Evolutionary conservation across 805 yeast species (phyloP).

Genomic region (Wickerhamiella australiensis): DNA sequence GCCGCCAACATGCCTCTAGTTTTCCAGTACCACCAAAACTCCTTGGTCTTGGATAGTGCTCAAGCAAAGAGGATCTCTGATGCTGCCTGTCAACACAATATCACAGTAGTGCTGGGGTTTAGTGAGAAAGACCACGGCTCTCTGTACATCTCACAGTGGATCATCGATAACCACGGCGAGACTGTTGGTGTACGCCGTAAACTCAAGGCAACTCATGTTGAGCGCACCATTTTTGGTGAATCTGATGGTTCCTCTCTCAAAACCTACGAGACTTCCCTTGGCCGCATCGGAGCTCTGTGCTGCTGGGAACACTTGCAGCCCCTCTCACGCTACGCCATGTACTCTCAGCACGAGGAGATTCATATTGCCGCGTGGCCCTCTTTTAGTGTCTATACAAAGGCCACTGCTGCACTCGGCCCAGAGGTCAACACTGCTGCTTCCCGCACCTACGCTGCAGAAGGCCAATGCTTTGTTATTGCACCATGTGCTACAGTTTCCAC

Average conservation of each 20-base stretch:
- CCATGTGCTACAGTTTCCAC: background rate
- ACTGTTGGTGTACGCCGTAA: conserved; percentile 3
- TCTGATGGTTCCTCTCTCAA: conserved; percentile 8
- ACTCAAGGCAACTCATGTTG: conserved; percentile 7
- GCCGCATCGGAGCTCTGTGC: background rate
- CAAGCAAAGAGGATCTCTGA: conserved; percentile 12
- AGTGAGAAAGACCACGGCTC: conserved; percentile 19
- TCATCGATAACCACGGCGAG: conserved; percentile 1
- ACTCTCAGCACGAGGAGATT: conserved; percentile 2
- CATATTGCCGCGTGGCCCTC: conserved; percentile 5
- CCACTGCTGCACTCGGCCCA: background rate
- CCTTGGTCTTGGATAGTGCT: background rate
- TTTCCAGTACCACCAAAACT: conserved; percentile 10
- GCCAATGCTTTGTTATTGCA: conserved; percentile 11
- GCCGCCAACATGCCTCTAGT: conserved; percentile 9
- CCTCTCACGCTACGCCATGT: background rate
- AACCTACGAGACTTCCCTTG: conserved; percentile 4
- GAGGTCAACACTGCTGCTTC: conserved; percentile 9
- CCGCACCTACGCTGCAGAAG: conserved; percentile 12
- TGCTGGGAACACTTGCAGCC: conserved; percentile 11
- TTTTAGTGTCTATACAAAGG: background rate
- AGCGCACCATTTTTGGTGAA: conserved; percentile 10
- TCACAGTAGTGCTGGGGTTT: conserved; percentile 11
- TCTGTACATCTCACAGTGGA: conserved; percentile 17
- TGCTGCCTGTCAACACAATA: conserved; percentile 9